Base-by-base conservation (phyloP, 202 grass and related monocot species). In the Carex arenaria region DNA sequence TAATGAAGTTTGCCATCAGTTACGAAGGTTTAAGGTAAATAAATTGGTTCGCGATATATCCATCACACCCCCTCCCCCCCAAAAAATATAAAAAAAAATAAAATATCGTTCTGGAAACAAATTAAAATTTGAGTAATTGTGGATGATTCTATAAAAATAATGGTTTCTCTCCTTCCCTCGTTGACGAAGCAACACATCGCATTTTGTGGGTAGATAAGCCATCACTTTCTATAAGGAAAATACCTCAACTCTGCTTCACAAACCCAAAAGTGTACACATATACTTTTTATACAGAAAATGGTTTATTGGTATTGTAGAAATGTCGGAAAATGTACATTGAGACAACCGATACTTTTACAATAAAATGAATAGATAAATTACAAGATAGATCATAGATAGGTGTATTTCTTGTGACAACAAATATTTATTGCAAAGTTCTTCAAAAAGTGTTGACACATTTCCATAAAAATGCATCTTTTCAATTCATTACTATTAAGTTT, bases 111-210 rank as follows among this genome's bases (percentile, higher is more conserved):
- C n/a, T n/a, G n/a, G n/a, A n/a, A n/a, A n/a, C n/a, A n/a, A n/a
- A n/a, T n/a, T n/a, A n/a, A n/a, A 36, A 36, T 36, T 26, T 52
- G 45, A 53, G 4, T 52, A 75, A 75, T 26, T 75, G 71, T 49
- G 26, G 4, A 75, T 6, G 4, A 54, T 53, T 75, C 68, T 13
- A 72, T 4, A 72, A 72, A 3, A 47, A 72, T 49, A 72, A 72
- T 9, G 18, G 71, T 22, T 15, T 54, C 5, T 47, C 49, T 75
- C 47, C 71, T 54, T 54, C 45, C 18, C 7, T 55, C 20, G 61
- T 81, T 67, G 79, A 81, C 61, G 67, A 81, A 54, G 67, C 79
- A 81, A 81, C 79, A 36, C 14, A 45, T 28, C 22, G 15, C 47
- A 12, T 74, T 74, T 31, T 2, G 9, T 5, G 59, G 19, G 38